These are phyloP conservation scores for Bipolaris sorokiniana DNA, from an alignment of 2,329 filamentous ascomycete genomes.

Conservation along the genomic window DNA sequence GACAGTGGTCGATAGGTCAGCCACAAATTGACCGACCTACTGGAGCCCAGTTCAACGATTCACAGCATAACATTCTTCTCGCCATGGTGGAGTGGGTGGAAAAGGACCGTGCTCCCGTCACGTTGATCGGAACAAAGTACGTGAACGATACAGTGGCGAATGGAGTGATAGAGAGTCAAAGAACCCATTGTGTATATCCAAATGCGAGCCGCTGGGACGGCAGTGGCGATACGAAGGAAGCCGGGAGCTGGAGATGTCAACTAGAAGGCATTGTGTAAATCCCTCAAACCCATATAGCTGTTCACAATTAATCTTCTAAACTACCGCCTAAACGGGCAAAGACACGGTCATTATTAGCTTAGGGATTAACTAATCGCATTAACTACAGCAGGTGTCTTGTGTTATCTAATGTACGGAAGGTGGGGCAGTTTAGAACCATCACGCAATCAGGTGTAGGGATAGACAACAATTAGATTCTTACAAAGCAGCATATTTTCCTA, in stretches of 20 bases:
- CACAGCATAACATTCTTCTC: slow-evolving; percentile 49
- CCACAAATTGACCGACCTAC: background rate
- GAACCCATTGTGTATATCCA: slow-evolving; percentile 31
- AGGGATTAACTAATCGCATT: too few relatives aligned
- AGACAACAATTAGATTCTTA: too few relatives aligned
- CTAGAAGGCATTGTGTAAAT: slow-evolving; percentile 1
- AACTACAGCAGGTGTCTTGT: too few relatives aligned
- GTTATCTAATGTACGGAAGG: too few relatives aligned
- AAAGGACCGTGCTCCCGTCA: slow-evolving; percentile 45
- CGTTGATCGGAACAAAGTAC: slow-evolving; percentile 24
- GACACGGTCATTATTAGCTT: too few relatives aligned
- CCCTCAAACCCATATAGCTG: too few relatives aligned
- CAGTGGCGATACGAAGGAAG: slow-evolving; percentile 19
- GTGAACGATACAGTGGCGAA: slow-evolving; percentile 18
- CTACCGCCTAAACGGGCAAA: too few relatives aligned
- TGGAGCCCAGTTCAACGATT: slow-evolving; percentile 26
- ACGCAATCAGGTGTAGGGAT: too few relatives aligned
- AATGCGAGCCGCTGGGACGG: slow-evolving; percentile 24
- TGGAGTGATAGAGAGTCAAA: slow-evolving; percentile 11
- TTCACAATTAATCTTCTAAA: too few relatives aligned
- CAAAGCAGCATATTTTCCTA: too few relatives aligned
- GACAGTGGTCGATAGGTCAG: slow-evolving; percentile 45
- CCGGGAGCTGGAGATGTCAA: slow-evolving; percentile 11
- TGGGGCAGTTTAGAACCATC: too few relatives aligned
- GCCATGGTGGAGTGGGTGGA: slow-evolving; percentile 55